Base-by-base conservation (phyloP, 805 yeast species). In the Blastobotrys robertii region DNA sequence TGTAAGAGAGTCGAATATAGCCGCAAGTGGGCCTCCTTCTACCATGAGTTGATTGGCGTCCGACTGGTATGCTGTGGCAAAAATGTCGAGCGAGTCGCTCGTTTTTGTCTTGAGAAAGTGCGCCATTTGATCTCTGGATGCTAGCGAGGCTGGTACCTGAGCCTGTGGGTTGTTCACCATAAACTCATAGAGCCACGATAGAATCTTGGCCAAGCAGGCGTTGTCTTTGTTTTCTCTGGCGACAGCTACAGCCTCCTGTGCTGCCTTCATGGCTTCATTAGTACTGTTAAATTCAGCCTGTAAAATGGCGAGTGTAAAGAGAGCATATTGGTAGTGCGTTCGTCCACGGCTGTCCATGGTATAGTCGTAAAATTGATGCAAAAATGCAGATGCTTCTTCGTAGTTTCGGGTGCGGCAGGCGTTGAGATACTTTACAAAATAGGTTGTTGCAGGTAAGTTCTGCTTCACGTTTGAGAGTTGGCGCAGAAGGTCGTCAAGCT, bases 191-290 rank as follows among this genome's bases (percentile, higher is more conserved):
- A 85, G 65, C 58, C 58, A 54, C 5, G 57, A 52, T 19, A 86
- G 64, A 11, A 86, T 70, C 51, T 78, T 78, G 22, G 84, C 81
- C 34, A 86, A 67, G 19, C 94, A 84, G 10, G 71, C 67, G 43
- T 75, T 69, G 58, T 88, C 95, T 48, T 79, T 79, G 52, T 81
- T 80, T 53, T 87, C 95, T 50, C 96, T 67, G 0, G 96, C 96
- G 2, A 87, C 86, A 5, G 82, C 69, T 2, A 86, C 81, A 0
- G 96, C 92, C 58, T 87, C 96, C 48, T 82, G 85, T 7, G 86
- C 82, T 1, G 94, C 81, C 49, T 80, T 70, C 10, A 85, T 58
- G 0, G 95, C 94, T 46, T 81, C 81, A 9, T 70, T 70, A 48
- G 73, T 73, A 44, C 79, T 77, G 25, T 79, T 77, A 57, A 81